Base-by-base conservation (phyloP, 768 basidiomycete species). In the Boletus reticulatus region DNA sequence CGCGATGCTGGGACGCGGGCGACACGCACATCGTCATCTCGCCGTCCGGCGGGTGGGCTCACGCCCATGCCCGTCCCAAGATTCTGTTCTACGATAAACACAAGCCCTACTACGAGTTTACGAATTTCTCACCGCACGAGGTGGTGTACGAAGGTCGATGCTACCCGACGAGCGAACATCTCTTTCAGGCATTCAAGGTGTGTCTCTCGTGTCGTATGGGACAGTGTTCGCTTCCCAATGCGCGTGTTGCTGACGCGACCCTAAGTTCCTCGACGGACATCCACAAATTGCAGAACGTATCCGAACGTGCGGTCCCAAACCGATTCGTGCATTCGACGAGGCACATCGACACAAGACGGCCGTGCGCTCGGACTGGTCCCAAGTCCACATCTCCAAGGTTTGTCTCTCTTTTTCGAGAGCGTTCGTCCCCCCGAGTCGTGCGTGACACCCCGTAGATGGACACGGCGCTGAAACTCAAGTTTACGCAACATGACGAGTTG, bases 111-210 rank as follows among this genome's bases (percentile, higher is more conserved):
- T 87, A 88, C 61, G 85, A 83, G 17, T 87, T 88, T 61, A 87
- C 87, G 8, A 88, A 88, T 62, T 88, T 88, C 63, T 88, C 88
- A 1, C 67, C 81, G 0, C 85, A 88, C 68, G 76, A 82, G n/a
- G 84, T 90, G 9, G 64, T 78, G 17, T 85, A 87, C 61, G 76
- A 82, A 22, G 82, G 82, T 19, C 84, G 83, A 63, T 73, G 72
- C 41, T 90, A 89, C 60, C 85, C 86, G 0, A 90, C 88, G 8
- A 86, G 85, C 66, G 88, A 89, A 62, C 88, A 89, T 68, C 78
- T 89, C 19, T 89, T 88, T 61, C 87, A 89, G 62, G 86, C 88
- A 0, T 84, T 87, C 75, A 89, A 88, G 69, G 85, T 82, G 52
- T 1, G 14, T 37, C 16, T 16, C 16, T 37, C 16, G 36, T 37